Percentiles rank a stretch among this genome's conserved stretches.
phyloP scores from a whole-genome alignment of 495 filamentous ascomycete species.

The Chaetomidium leptoderma region DNA sequence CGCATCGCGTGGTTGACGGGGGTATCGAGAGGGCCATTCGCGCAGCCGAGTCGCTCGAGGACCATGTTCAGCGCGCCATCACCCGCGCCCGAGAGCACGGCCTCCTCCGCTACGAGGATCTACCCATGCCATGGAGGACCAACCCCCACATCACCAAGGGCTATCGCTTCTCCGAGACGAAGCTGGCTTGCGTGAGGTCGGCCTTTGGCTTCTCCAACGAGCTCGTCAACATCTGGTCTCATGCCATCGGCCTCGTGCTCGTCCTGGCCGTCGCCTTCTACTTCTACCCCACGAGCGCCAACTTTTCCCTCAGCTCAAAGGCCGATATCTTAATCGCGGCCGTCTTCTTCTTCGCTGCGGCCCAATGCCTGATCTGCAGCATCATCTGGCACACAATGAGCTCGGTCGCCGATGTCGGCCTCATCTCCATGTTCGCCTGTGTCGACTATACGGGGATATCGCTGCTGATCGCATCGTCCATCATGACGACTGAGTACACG shows the following conservation, averaged over 20 bases:
- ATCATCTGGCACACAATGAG: slow-evolving; percentile 99
- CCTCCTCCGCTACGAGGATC: slow-evolving; percentile 80
- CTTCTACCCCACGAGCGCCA: slow-evolving; percentile 83
- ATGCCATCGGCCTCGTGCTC: slow-evolving; percentile 78
- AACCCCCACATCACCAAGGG: slow-evolving; percentile 89
- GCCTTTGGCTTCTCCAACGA: slow-evolving; percentile 86
- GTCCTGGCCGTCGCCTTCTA: slow-evolving; percentile 91
- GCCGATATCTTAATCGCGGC: slow-evolving; percentile 84
- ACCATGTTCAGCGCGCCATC: slow-evolving; percentile 78
- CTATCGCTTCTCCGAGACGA: slow-evolving; percentile 89
- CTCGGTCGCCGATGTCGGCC: slow-evolving; percentile 78
- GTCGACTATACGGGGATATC: slow-evolving; percentile 99
- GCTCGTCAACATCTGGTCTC: slow-evolving; percentile 96
- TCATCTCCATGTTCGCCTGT: slow-evolving; percentile 94
- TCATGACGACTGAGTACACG: slow-evolving; percentile 97
- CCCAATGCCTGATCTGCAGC: slow-evolving; percentile 92
- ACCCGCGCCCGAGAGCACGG: slow-evolving; percentile 72
- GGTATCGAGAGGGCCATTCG: slow-evolving; percentile 73
- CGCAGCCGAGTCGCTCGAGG: slow-evolving; percentile 70
- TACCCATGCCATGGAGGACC: slow-evolving; percentile 88
- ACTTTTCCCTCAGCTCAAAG: slow-evolving; percentile 80
- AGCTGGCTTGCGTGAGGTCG: slow-evolving; percentile 78
- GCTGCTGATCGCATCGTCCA: slow-evolving; percentile 89
- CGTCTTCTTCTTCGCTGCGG: slow-evolving; percentile 94
- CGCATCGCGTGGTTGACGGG: slow-evolving; percentile 72